Base-by-base conservation (phyloP, 768 basidiomycete species). In the Tephrocybe sp. region DNA sequence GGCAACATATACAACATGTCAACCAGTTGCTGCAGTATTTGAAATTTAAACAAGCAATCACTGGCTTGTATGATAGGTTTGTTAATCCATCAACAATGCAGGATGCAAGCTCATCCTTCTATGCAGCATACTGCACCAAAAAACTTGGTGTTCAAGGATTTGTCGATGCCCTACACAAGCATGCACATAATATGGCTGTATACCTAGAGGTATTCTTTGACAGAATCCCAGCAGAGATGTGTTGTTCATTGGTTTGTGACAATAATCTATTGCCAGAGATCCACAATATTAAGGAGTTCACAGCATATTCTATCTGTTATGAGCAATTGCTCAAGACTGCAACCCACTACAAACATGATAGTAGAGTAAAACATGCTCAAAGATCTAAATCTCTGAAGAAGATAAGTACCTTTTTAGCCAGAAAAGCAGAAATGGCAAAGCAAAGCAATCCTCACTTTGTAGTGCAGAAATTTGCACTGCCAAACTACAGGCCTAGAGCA, bases 121-220 rank as follows among this genome's bases (percentile, higher is more conserved):
- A 20, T 2, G 15, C 26, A 11, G 9, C 41, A 3, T 5, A 5
- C 10, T 50, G 33, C 30, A 21, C 18, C 1, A 4, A 17, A 1
- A 18, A 43, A 23, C 17, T 26, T 4, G 44, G 58, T 11, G 40
- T 58, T 15, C 54, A 56, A 37, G 48, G 54, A 10, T 45, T 56
- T 2, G 53, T 56, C 24, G 54, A 58, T 14, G 30, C 18, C 4
- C 28, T 58, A 4, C 14, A 18, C 4, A 37, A 58, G 12, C 41
- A 48, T 12, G 41, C 50, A 0, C 48, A 58, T 23, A 50, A 45
- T 0, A 61, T 61, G 60, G 25, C 53, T 0, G 38, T 54, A 9
- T 51, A 36, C 12, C 55, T 57, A 0, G 53, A 61, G 28, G 30
- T 45, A 4, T 61, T 61, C 49, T 12, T 61, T 0, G n/a, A 33